A percentile compares a stretch with the other conserved stretches of the same genome.
phyloP scores from a whole-genome alignment of 1,139 yeast species.

The Protomyces macrosporus region DNA sequence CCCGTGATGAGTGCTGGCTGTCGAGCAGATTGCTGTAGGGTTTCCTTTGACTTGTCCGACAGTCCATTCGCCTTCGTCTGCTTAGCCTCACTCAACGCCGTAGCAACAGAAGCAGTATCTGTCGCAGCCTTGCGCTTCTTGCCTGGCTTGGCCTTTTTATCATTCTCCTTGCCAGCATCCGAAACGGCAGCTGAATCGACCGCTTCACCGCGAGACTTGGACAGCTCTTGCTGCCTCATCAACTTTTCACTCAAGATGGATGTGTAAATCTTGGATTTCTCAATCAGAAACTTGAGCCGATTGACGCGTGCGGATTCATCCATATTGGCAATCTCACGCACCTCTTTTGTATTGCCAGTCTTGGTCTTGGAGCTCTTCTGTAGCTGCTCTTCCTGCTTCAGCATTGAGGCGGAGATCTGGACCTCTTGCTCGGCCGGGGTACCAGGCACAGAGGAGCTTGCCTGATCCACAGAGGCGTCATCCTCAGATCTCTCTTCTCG shows the following conservation, averaged over 20 bases:
- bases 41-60: slow-evolving; percentile 5
- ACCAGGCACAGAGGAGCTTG: background rate
- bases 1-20: slow-evolving; percentile 70
- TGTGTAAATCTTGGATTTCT: slow-evolving; percentile 78
- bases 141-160: slow-evolving; percentile 30
- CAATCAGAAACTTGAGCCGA: slow-evolving; percentile 64
- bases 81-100: slow-evolving; percentile 30
- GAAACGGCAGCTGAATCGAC: slow-evolving; percentile 35
- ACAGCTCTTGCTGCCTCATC: slow-evolving; percentile 42
- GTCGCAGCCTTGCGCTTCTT: slow-evolving; percentile 29
- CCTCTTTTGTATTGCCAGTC: slow-evolving; percentile 9
- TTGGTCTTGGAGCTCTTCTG: slow-evolving; percentile 4
- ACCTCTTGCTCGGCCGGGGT: background rate
- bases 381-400: slow-evolving; percentile 13
- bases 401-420: slow-evolving; percentile 10
- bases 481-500: background rate
- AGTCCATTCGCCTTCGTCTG: slow-evolving; percentile 16
- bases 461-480: background rate
- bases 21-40: slow-evolving; percentile 33
- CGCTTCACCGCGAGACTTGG: slow-evolving; percentile 36
- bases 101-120: slow-evolving; percentile 8
- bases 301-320: slow-evolving; percentile 22
- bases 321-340: slow-evolving; percentile 1
- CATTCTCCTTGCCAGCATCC: slow-evolving; percentile 21
- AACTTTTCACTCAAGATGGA: slow-evolving; percentile 75